Conservation (phyloP, 805 yeast genomes). For the Candida sakaeoensis region DNA sequence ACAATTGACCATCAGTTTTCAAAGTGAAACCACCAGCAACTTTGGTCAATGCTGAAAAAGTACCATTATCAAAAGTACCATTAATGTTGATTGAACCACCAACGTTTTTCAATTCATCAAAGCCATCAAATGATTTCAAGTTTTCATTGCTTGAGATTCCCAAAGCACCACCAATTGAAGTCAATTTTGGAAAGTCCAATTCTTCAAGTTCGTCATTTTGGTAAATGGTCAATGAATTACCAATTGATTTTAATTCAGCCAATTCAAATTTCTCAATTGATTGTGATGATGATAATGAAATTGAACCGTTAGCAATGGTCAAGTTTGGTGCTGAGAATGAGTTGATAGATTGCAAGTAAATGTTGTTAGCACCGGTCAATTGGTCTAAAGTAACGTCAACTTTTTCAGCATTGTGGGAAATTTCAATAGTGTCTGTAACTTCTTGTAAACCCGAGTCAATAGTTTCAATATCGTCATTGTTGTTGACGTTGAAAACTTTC, state of each 20-base stretch:
- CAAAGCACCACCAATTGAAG: slow-evolving; percentile 89
- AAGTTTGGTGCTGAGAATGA: slow-evolving; percentile 69
- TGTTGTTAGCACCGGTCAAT: slow-evolving; percentile 82
- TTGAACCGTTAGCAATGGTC: slow-evolving; percentile 71
- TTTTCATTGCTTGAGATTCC: slow-evolving; percentile 80
- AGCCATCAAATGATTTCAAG: slow-evolving; percentile 63
- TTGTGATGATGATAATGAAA: slow-evolving; percentile 78
- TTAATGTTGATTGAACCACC: slow-evolving; percentile 83
- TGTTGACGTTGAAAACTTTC: slow-evolving; percentile 74
- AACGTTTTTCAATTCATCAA: slow-evolving; percentile 67
- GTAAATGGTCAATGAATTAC: slow-evolving; percentile 75
- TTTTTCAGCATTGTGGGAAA: slow-evolving; percentile 80
- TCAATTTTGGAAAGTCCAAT: slow-evolving; percentile 66
- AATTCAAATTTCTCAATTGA: slow-evolving; percentile 54
- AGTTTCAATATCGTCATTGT: slow-evolving; percentile 75
- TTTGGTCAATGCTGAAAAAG: slow-evolving; percentile 66
- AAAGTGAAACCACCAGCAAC: slow-evolving; percentile 92
- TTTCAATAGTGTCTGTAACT: slow-evolving; percentile 70
- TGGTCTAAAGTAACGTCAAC: slow-evolving; percentile 66
- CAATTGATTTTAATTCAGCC: slow-evolving; percentile 57
- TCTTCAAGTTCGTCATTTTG: slow-evolving; percentile 70
- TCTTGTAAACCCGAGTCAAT: slow-evolving; percentile 69
- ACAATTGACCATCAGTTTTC: slow-evolving; percentile 70
- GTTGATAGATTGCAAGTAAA: slow-evolving; percentile 77
- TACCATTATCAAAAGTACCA: slow-evolving; percentile 80